Evolutionary conservation across 139 green algal genomes (phyloP), one percentile per base, ranked within the genome.

Genomic region (Zygnema cylindricum): DNA sequence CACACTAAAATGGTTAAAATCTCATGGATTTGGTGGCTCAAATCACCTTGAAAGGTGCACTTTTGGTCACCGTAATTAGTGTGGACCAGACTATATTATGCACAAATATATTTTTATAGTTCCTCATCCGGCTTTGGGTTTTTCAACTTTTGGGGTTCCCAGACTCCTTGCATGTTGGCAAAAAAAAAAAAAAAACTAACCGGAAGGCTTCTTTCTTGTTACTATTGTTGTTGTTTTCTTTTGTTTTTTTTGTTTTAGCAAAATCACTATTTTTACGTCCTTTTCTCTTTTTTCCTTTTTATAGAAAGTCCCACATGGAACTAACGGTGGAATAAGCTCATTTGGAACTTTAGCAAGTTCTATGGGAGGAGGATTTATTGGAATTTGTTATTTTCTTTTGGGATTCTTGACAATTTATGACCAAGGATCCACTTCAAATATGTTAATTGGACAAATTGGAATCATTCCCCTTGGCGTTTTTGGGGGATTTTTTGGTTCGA

Each of bases 261-360:
- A 30, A 73, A 30, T 73, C 57, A 25, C 25, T 73, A 30, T 30
- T 73, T 30, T 25, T 73, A 35, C 30, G 30, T 30, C 25, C 57
- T 30, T 73, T 25, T 73, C 57, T 35, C 57, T 73, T 73, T 25
- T 73, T 25, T 30, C 57, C 25, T 30, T 25, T 73, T 30, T 94
- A n/a, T 86, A 95, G 21, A 89, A 87, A 7, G 94, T 96, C n/a
- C 85, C 93, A 0, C 92, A 90, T 0, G 96, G 96, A 75, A 97
- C 95, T 30, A 96, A 98, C 90, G 96, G 96, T 0, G 85, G 94
- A 3, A 94, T 99, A 0, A 97, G 95, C 0, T 36, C 86, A 55
- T 85, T 96, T 75, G 96, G 96, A 23, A 77, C 96, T 2, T 89
- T 79, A 1, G 95, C 95, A 0, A 94, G 87, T 43, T 86, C 95